These are phyloP conservation scores for Penicillium maclennaniae DNA, from an alignment of 495 filamentous ascomycete species.

Conservation along the genomic window DNA sequence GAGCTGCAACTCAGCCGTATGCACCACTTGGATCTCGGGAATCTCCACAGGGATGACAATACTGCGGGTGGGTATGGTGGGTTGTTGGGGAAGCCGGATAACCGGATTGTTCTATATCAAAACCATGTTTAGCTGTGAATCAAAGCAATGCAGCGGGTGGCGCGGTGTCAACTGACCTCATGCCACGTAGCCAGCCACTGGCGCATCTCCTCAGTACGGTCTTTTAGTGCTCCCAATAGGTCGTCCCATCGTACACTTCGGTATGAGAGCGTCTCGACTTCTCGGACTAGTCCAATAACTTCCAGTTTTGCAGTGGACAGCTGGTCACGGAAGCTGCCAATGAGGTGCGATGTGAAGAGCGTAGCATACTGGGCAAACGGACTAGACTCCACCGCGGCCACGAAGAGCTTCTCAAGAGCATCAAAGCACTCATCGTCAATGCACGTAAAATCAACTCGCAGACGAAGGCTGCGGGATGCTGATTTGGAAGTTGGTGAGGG, in stretches of 20 bases:
- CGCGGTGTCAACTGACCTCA: conserved; percentile 31
- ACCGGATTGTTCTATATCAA: conserved; percentile 30
- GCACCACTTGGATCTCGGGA: conserved; percentile 78
- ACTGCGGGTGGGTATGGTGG: conserved; percentile 35
- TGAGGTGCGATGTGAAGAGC: conserved; percentile 48
- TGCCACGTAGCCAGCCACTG: conserved; percentile 49
- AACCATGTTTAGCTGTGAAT: conserved; percentile 6
- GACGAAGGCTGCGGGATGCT: conserved; percentile 51
- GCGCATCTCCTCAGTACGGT: conserved; percentile 32
- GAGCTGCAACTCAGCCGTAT: conserved; percentile 72
- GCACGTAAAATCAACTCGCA: conserved; percentile 74
- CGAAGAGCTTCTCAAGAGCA: conserved; percentile 41
- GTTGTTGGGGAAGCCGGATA: conserved; percentile 33
- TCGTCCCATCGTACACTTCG: conserved; percentile 38
- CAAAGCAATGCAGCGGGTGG: background rate
- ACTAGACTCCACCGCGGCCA: conserved; percentile 38
- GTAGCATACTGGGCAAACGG: conserved; percentile 42
- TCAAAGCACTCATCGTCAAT: conserved; percentile 60
- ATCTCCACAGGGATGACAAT: conserved; percentile 68
- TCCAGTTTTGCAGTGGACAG: conserved; percentile 58
- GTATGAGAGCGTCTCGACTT: conserved; percentile 42
- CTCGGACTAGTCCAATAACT: conserved; percentile 41
- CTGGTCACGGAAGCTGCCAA: conserved; percentile 47
- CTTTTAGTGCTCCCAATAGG: conserved; percentile 38
- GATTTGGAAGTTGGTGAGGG: conserved; percentile 26